A percentile compares a stretch with the other conserved stretches of the same genome.
Evolutionary conservation across 768 basidiomycete genomes (phyloP).

Genomic region (Collybiopsis luxurians): DNA sequence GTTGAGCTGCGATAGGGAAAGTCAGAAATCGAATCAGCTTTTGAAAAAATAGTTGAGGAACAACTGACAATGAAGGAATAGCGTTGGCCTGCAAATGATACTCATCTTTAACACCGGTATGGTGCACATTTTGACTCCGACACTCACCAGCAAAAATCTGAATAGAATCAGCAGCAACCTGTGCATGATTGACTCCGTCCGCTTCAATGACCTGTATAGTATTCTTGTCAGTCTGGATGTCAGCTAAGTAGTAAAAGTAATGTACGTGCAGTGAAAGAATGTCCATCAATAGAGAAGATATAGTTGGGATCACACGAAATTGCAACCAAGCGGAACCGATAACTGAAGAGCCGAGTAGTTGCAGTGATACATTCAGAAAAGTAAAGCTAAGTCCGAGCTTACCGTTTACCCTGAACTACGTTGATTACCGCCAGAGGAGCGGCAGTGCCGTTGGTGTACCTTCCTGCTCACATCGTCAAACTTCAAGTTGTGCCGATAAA

Average conservation of each 20-base stretch:
- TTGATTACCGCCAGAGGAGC: slow-evolving; percentile 29
- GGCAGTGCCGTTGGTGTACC: slow-evolving; percentile 12
- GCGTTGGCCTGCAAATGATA: slow-evolving; percentile 24
- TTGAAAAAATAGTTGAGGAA: not conserved
- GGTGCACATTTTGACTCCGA: not conserved
- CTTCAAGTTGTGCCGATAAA: not conserved
- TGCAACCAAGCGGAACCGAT: slow-evolving; percentile 23
- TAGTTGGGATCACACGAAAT: slow-evolving; percentile 32
- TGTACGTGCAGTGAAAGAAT: slow-evolving; percentile 18
- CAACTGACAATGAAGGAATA: slow-evolving; percentile 33
- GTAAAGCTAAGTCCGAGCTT: not conserved
- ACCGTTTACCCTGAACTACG: slow-evolving; percentile 23
- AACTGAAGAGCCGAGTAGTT: no score
- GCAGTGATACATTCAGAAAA: not conserved
- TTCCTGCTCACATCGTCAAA: not conserved
- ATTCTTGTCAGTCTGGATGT: not conserved
- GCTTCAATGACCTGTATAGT: slow-evolving; percentile 28
- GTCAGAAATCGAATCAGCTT: not conserved
- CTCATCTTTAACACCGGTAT: slow-evolving; percentile 10
- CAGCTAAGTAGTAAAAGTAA: not conserved
- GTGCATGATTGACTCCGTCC: slow-evolving; percentile 26
- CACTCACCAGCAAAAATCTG: slow-evolving; percentile 26
- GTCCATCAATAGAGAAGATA: slow-evolving; percentile 23
- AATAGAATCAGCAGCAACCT: slow-evolving; percentile 25
- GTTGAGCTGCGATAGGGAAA: slow-evolving; percentile 19